Evolutionary conservation across 129 eudicot species (phyloP).

Genomic region (Arctium minus): DNA sequence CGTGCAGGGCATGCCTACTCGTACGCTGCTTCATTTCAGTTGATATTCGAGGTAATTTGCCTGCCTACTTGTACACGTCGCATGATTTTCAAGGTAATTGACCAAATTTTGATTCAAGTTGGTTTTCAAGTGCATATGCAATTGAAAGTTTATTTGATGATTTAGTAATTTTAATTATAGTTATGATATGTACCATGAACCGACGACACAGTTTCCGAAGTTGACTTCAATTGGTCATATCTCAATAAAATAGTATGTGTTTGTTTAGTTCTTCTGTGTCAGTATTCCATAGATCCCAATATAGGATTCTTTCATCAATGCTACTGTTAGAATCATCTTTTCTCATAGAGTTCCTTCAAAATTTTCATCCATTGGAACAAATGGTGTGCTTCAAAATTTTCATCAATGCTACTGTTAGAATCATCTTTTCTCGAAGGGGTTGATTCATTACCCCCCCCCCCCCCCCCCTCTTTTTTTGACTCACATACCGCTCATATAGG

Average conservation of each 20-base stretch:
- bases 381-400: no score
- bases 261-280: neutral
- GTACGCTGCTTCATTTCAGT: no score
- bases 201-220: neutral
- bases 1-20: neutral
- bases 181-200: neutral
- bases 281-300: neutral
- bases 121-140: neutral
- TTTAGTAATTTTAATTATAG: neutral
- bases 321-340: neutral
- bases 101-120: neutral
- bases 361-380: no score
- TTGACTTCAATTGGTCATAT: no score
- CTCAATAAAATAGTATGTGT: no score
- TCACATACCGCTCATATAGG: no score
- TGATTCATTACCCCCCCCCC: no score
- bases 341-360: neutral
- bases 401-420: neutral
- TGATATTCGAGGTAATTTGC: no score
- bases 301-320: neutral
- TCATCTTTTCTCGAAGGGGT: neutral
- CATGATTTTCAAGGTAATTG: neutral
- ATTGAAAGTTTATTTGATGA: neutral
- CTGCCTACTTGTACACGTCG: no score
- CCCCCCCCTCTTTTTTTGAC: no score